These are phyloP conservation scores for Aspergillus nanangensis DNA, from an alignment of 495 filamentous ascomycete genomes.

Conservation along the genomic window DNA sequence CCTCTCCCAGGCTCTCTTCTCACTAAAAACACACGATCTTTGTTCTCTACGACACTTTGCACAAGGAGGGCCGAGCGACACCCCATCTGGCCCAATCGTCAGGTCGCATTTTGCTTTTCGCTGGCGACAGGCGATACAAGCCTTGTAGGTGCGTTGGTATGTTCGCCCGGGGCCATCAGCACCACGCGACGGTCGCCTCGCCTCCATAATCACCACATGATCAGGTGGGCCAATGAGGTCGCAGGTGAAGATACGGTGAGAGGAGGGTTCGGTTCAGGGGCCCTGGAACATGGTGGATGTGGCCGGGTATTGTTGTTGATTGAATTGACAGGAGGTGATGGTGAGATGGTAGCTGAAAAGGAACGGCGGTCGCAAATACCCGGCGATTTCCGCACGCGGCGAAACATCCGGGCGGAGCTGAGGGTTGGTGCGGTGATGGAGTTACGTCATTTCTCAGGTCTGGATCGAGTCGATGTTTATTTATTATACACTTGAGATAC, in stretches of 20 bases:
- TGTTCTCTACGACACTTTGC: conserved; percentile 85
- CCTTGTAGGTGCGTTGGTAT: conserved; percentile 48
- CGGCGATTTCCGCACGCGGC: conserved; percentile 3
- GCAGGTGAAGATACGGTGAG: neutral
- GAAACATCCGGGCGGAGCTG: neutral
- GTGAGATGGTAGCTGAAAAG: conserved; percentile 7
- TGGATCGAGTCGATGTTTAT: neutral
- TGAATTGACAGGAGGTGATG: conserved; percentile 4
- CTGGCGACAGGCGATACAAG: conserved; percentile 43
- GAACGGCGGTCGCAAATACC: conserved; percentile 10
- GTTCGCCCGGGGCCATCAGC: conserved; percentile 25
- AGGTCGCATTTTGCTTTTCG: conserved; percentile 47
- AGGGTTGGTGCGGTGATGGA: neutral
- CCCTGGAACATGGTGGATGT: neutral
- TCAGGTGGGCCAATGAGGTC: conserved; percentile 17
- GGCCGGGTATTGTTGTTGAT: conserved; percentile 9
- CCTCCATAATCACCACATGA: conserved; percentile 28
- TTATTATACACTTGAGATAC: neutral
- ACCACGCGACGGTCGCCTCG: conserved; percentile 28
- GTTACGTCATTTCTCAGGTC: neutral
- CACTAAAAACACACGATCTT: conserved; percentile 91
- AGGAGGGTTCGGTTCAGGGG: conserved; percentile 1
- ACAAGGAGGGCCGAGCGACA: conserved; percentile 87
- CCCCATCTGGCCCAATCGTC: conserved; percentile 61
- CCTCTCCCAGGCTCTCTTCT: conserved; percentile 55